Conservation (phyloP, 129 eudicot genomes). For the Glebionis coronaria region DNA sequence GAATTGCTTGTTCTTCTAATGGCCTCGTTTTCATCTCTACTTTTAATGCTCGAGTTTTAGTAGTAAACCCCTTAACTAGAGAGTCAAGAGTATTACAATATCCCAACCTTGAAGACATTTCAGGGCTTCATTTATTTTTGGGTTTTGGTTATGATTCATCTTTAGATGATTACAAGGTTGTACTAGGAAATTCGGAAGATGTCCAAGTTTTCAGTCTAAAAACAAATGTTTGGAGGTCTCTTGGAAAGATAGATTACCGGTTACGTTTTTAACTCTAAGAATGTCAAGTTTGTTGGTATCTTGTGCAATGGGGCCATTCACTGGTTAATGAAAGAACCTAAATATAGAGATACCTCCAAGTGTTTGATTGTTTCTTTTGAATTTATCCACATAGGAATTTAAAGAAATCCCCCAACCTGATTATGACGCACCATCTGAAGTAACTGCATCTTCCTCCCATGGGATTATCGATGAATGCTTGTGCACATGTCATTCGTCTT, state of each 20-base stretch:
- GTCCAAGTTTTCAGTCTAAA: conserved; percentile 1
- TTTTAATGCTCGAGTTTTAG: not conserved
- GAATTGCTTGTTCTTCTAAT: conserved; percentile 16
- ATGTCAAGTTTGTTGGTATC: not conserved
- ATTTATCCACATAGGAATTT: no score
- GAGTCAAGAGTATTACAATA: not conserved
- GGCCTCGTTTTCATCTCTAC: not conserved
- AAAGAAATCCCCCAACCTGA: no score
- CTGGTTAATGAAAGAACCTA: not conserved
- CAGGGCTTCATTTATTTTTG: no score
- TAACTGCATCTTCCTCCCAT: no score
- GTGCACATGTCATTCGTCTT: no score
- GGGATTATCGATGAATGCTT: no score
- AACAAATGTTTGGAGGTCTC: conserved; percentile 1
- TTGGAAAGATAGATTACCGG: not conserved
- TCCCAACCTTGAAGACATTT: not conserved
- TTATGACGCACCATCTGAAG: no score
- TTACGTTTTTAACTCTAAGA: no score
- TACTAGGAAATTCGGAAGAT: not conserved
- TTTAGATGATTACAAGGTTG: conserved; percentile 3
- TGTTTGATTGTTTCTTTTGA: not conserved
- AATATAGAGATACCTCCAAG: not conserved
- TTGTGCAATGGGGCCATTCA: conserved; percentile 5
- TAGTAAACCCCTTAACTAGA: not conserved
- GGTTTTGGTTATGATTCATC: conserved; percentile 20